A percentile compares a stretch with the other conserved stretches of the same genome.
Evolutionary conservation across 495 filamentous ascomycete genomes (phyloP).

Genomic region (Aspergillus affinis): DNA sequence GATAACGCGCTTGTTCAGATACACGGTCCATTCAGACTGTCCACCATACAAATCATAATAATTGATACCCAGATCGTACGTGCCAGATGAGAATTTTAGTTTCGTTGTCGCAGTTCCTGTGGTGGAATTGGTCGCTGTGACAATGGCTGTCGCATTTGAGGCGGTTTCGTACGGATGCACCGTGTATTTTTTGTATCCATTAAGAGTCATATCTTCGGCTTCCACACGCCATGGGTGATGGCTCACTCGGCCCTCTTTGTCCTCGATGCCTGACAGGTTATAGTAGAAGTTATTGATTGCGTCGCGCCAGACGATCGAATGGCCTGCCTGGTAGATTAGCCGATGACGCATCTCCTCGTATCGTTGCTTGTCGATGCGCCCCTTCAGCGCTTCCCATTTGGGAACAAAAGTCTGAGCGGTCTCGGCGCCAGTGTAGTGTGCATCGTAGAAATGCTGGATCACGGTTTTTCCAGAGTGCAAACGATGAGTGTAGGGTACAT

Average conservation of each 20-base stretch:
- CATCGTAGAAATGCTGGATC: constrained; percentile 76
- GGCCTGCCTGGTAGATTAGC: constrained; percentile 64
- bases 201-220: constrained; percentile 60
- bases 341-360: constrained; percentile 58
- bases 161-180: constrained; percentile 58
- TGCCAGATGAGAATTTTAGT: constrained; percentile 49
- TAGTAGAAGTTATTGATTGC: constrained; percentile 60
- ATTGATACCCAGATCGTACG: constrained; percentile 62
- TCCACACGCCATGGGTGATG: constrained; percentile 63
- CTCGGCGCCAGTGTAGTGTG: constrained; percentile 62
- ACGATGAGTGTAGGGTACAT: constrained; percentile 65
- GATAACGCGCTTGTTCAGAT: constrained; percentile 49
- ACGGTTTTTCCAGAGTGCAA: constrained; percentile 67
- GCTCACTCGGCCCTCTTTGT: constrained; percentile 52
- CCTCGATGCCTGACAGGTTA: constrained; percentile 58
- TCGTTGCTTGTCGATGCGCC: constrained; percentile 59
- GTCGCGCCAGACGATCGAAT: constrained; percentile 70
- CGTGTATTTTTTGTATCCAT: constrained; percentile 49
- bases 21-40: constrained; percentile 51
- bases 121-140: constrained; percentile 49
- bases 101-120: constrained; percentile 47
- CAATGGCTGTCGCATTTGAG: constrained; percentile 47
- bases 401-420: constrained; percentile 57
- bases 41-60: constrained; percentile 65
- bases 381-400: constrained; percentile 54